These are phyloP conservation scores for Stentor coeruleus DNA, from an alignment of 73 alveolate genomes.

Conservation along the genomic window DNA sequence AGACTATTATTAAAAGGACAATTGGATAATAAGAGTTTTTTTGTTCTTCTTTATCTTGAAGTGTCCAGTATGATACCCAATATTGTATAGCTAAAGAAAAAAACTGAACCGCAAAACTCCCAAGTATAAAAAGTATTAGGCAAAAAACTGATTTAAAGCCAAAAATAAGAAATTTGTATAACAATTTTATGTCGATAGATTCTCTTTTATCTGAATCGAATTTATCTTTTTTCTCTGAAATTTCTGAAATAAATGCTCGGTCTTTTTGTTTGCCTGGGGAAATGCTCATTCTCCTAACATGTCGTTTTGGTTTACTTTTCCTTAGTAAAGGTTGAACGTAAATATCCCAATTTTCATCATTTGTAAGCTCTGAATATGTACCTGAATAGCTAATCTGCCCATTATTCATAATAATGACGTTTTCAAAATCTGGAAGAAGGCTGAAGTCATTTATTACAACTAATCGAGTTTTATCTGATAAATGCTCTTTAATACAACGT, in stretches of 20 bases:
- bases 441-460: slow-evolving; percentile 48
- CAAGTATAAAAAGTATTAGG: neutral
- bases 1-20: neutral
- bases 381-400: neutral
- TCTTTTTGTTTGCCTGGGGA: no score
- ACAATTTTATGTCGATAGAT: no score
- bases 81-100: neutral
- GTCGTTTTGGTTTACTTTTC: no score
- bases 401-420: slow-evolving; percentile 25
- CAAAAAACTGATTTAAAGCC: neutral
- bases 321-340: no score
- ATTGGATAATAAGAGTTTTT: neutral
- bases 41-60: neutral
- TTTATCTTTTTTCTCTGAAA: no score
- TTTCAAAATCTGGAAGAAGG: slow-evolving; percentile 40
- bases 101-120: neutral
- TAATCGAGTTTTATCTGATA: slow-evolving; percentile 50
- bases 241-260: no score
- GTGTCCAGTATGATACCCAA: neutral
- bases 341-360: no score
- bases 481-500: slow-evolving; percentile 49
- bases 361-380: slow-evolving; percentile 36
- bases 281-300: no score
- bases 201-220: no score
- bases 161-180: neutral